Base-by-base conservation (phyloP, 768 basidiomycete genomes). In the Mycena alexandri region DNA sequence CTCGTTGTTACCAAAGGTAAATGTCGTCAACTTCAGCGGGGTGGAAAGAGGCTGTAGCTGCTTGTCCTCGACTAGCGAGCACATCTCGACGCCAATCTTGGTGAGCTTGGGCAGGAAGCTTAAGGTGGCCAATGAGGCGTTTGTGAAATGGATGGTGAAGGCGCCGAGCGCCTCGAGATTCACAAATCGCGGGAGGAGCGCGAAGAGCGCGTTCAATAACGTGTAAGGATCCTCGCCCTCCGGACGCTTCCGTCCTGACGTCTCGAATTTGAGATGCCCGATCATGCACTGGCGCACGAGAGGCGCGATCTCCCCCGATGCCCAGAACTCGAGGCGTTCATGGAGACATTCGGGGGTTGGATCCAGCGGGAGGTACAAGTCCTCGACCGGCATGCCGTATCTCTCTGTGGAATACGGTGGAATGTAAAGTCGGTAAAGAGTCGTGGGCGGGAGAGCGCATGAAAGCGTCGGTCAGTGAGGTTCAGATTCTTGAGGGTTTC, bases 291-390 rank as follows among this genome's bases (percentile, higher is more conserved):
- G 4, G 21, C 47, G 44, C 46, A 59, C 44, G 34, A 34, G 33
- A 5, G 58, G 33, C n/a, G 46, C 58, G 46, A 47, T 59, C 14
- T 48, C 58, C 33, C 47, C 58, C 14, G 58, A 59, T 17, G 58
- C 44, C 46, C 58, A 59, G 33, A 59, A 48, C 47, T 59, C 44
- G 19, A 59, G n/a, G 10, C 58, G 58, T 25, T 59, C 44, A n/a
- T 25, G 44, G 10, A 59, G 19, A 14, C 12, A 21, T 16, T 59
- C n/a, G n/a, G 46, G 46, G n/a, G 22, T 8, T 25, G 54, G 54
- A 43, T 41, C 17, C 46, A 48, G 19, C 24, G 29, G 58, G 46
- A 48, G 47, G 33, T 34, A 14, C 10, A 48, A 36, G 19, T 48
- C 22, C 58, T 24, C 24, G 7, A 38, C 24, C 42, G 24, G 9